A percentile compares a stretch with the other conserved stretches of the same genome.
phyloP scores from a whole-genome alignment of 148 eudicot species.

The Chenopodium album region DNA sequence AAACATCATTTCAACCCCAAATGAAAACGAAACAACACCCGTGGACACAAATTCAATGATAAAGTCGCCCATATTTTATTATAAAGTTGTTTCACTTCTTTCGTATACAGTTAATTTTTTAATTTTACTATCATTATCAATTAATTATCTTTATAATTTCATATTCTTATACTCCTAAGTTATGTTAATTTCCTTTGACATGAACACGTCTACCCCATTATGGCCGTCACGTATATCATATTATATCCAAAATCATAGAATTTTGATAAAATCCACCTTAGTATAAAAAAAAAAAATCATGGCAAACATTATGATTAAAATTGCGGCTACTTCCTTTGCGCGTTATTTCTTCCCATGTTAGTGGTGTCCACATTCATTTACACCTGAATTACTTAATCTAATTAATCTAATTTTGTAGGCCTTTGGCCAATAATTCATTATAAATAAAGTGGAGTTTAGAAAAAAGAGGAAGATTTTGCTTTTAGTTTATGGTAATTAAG shows the following conservation, averaged over 20 bases:
- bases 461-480: conserved; percentile 9
- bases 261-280: not conserved
- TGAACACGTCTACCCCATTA: conserved; percentile 7
- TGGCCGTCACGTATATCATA: conserved; percentile 16
- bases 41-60: not conserved
- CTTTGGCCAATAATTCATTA: not conserved
- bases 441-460: not conserved
- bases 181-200: not conserved
- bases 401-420: not conserved
- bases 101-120: not conserved
- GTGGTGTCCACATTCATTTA: conserved; percentile 28
- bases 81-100: not conserved
- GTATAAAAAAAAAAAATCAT: not conserved
- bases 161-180: not conserved
- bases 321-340: conserved; percentile 24
- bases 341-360: conserved; percentile 7
- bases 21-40: not conserved
- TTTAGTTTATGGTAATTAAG: not conserved
- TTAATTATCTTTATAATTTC: not conserved
- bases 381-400: not conserved
- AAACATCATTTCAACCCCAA: too few species aligned
- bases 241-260: not conserved
- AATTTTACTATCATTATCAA: too few species aligned
- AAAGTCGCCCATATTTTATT: not conserved
- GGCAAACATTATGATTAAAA: conserved; percentile 27